Percentiles rank a stretch among this genome's conserved stretches.
These are phyloP conservation scores for Pseudevernia furfuracea DNA, from an alignment of 495 filamentous ascomycete species.

Conservation along the genomic window DNA sequence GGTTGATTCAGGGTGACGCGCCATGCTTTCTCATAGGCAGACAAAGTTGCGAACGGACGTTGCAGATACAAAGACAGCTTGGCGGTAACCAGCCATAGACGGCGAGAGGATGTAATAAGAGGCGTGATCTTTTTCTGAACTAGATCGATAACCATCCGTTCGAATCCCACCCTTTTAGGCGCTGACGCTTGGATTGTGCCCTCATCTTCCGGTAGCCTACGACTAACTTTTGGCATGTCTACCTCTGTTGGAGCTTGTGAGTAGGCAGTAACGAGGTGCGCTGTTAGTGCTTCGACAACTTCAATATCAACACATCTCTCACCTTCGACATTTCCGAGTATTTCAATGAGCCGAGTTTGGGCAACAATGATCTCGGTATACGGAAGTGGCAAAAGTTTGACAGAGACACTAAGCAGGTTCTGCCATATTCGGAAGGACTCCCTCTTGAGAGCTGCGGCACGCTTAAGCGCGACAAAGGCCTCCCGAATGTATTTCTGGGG, in stretches of 20 bases:
- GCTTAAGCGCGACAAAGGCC: constrained; percentile 75
- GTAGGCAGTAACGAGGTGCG: constrained; percentile 50
- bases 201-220: constrained; percentile 19
- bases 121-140: constrained; percentile 65
- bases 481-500: constrained; percentile 58
- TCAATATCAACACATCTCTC: constrained; percentile 72
- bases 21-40: constrained; percentile 85
- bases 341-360: constrained; percentile 62
- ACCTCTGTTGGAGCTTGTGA: constrained; percentile 27
- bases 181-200: constrained; percentile 24
- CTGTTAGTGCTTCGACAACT: constrained; percentile 61
- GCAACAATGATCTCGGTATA: constrained; percentile 67
- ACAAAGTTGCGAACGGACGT: constrained; percentile 61
- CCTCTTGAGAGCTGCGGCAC: constrained; percentile 70
- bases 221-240: constrained; percentile 15
- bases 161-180: constrained; percentile 25
- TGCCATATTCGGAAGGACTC: constrained; percentile 90
- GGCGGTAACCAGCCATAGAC: constrained; percentile 67
- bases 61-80: constrained; percentile 62
- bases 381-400: constrained; percentile 66
- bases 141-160: constrained; percentile 56
- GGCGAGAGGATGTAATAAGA: constrained; percentile 69
- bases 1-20: constrained; percentile 50
- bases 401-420: constrained; percentile 80
- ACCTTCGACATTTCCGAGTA: constrained; percentile 57